Conservation (phyloP, 441 rosid genomes). For the Lepidium campestre region DNA sequence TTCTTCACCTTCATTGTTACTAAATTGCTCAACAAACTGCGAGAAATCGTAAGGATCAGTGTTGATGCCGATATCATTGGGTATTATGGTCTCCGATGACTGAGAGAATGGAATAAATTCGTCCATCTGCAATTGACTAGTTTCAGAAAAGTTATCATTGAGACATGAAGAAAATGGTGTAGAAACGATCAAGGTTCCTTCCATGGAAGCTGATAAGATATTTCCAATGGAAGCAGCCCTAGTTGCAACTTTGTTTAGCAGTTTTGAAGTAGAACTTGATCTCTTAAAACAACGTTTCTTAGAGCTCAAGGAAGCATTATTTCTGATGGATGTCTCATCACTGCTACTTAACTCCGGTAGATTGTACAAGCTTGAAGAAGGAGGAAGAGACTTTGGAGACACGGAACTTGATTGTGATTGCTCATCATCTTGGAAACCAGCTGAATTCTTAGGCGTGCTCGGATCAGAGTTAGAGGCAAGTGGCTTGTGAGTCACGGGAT, state of each 20-base stretch:
- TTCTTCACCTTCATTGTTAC: slow-evolving; percentile 12
- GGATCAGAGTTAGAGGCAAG: background rate
- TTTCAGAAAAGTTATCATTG: background rate
- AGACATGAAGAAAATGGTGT: background rate
- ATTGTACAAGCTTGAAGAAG: background rate
- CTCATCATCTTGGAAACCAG: slow-evolving; percentile 16
- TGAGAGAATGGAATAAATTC: slow-evolving; percentile 1
- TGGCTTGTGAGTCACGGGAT: slow-evolving; percentile 63
- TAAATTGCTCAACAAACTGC: slow-evolving; percentile 12
- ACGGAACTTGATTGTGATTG: background rate
- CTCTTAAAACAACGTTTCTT: slow-evolving; percentile 4
- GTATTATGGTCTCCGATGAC: background rate
- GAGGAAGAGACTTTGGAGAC: slow-evolving; percentile 9
- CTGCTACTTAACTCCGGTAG: background rate
- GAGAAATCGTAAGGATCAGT: slow-evolving; percentile 15
- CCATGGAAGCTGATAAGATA: slow-evolving; percentile 19
- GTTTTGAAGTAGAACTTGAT: slow-evolving; percentile 13
- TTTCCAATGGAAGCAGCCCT: slow-evolving; percentile 18
- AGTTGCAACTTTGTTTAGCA: slow-evolving; percentile 26
- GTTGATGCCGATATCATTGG: background rate
- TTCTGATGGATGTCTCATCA: background rate
- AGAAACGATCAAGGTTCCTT: slow-evolving; percentile 17
- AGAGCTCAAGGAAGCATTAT: slow-evolving; percentile 14
- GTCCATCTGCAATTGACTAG: slow-evolving; percentile 9
- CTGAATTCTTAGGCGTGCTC: background rate